Evolutionary conservation across 2,329 filamentous ascomycete species (phyloP), one percentile per base, ranked within the genome.

Genomic region (Ambrosiella xylebori): DNA sequence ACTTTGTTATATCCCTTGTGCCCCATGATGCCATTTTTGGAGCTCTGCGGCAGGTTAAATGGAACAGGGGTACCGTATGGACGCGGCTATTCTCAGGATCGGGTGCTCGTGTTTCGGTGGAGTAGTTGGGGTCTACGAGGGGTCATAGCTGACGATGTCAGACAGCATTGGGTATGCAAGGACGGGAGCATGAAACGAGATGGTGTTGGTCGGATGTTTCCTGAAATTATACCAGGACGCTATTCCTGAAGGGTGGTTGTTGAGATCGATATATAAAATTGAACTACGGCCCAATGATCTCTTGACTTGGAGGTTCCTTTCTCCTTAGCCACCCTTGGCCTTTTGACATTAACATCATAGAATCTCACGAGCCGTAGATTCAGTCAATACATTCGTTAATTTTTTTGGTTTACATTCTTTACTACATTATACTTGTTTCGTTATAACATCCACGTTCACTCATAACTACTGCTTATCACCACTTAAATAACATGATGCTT

Each of bases 401-500:
- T 35, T 44, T 53, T 13, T 44, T 57, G 12, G 27, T 44, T 57
- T 49, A 15, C 13, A 7, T 12, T n/a, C n/a, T 11, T 50, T 8
- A 15, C 44, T 47, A 37, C n/a, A 41, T 15, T 44, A 38, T 57
- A 7, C 17, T 40, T 57, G 19, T 44, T 27, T 44, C 35, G 12
- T 36, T 17, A 39, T 49, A 49, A 38, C 55, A 39, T 17, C 12
- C 27, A 27, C 11, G 3, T 47, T 49, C 44, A 9, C 36, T 56
- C 15, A 54, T 54, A 38, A n/a, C 9, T 53, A 38, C 11, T n/a
- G 27, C 56, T 19, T 37, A 12, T 57, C 36, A 47, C 35, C 3
- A 9, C 13, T 52, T 45, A 27, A 49, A 1, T 36, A 56, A 36
- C 13, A 59, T 56, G 52, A 35, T 59, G n/a, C 56, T 50, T 13